Base-by-base conservation (phyloP, 768 basidiomycete species). In the Amanita phalloides region DNA sequence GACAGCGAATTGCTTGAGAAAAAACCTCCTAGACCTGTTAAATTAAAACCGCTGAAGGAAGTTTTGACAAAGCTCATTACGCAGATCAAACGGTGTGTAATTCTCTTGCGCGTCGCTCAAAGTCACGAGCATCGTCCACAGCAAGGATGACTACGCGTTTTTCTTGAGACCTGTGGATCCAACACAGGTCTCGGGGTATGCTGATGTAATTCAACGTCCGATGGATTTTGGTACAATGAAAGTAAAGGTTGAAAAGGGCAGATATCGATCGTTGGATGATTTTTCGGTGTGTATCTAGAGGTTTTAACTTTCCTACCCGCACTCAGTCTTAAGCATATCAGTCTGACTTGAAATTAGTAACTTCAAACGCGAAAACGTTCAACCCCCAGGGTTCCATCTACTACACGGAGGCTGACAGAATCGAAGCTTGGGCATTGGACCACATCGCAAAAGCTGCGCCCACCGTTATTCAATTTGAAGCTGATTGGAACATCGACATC, bases 201-300 rank as follows among this genome's bases (percentile, higher is more conserved):
- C 69, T 10, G 80, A 85, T 70, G 68, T 82, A 45, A 79, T 98
- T 47, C 83, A 86, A 58, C 72, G 74, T 17, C 92, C 94, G 6
- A 98, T 97, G 93, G 93, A 97, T 60, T 72, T 98, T 51, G 87
- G 88, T 0, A 93, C 92, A 0, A 86, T 98, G 71, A 68, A 82
- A 17, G 70, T 71, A 50, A 95, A 93, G 66, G 85, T 93, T 42
- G 75, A 75, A 53, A 77, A 69, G 60, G 86, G 86, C 4, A 80
- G 77, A 55, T 95, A 95, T 64, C 76, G 83, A 17, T 85, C 84
- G 2, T 64, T 90, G 45, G 87, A 90, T 52, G 87, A 90, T 39
- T 90, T 90, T 61, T 71, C 79, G 6, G 88, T 88, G 60, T 53
- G 83, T 70, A 36, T 39, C 45, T n/a, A 39, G 6, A 20, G 21